A percentile compares a stretch with the other conserved stretches of the same genome.
phyloP scores from a whole-genome alignment of 768 basidiomycete species.

The Dioszegia aurantiaca region DNA sequence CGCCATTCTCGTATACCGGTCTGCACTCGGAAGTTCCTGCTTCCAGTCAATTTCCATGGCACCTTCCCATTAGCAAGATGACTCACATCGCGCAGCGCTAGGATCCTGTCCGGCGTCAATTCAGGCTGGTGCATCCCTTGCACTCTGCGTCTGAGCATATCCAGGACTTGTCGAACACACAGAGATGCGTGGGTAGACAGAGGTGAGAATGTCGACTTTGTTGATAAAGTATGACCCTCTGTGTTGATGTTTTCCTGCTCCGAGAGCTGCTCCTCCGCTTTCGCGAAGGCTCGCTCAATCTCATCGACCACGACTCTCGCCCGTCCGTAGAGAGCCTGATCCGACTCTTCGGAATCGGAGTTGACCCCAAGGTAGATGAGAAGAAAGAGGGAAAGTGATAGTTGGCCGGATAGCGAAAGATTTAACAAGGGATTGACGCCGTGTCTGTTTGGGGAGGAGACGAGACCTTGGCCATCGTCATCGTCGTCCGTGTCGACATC shows the following conservation, averaged over 20 bases:
- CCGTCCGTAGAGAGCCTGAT: not conserved
- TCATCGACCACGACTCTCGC: not conserved
- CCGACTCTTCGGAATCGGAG: not conserved
- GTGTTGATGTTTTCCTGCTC: too few relatives aligned
- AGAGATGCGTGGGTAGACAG: not conserved
- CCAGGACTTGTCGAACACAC: not conserved
- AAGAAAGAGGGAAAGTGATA: conserved; percentile 9
- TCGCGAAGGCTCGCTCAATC: not conserved
- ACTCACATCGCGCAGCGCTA: conserved; percentile 8
- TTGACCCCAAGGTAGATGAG: conserved; percentile 3
- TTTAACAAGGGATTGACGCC: not conserved
- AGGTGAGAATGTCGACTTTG: not conserved
- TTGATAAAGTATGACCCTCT: too few relatives aligned
- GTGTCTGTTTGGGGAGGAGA: not conserved
- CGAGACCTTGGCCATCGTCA: not conserved
- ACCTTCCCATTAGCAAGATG: too few relatives aligned
- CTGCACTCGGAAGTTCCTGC: not conserved
- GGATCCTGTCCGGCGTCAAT: not conserved
- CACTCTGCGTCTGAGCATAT: not conserved
- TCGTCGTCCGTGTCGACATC: not conserved
- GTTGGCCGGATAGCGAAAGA: conserved; percentile 11
- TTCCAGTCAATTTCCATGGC: not conserved
- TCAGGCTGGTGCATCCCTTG: not conserved
- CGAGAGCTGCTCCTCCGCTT: not conserved
- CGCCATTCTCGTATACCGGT: conserved; percentile 1